Base-by-base conservation (phyloP, 192 early-diverging fungal species). In the Linnemannia schmuckeri region DNA sequence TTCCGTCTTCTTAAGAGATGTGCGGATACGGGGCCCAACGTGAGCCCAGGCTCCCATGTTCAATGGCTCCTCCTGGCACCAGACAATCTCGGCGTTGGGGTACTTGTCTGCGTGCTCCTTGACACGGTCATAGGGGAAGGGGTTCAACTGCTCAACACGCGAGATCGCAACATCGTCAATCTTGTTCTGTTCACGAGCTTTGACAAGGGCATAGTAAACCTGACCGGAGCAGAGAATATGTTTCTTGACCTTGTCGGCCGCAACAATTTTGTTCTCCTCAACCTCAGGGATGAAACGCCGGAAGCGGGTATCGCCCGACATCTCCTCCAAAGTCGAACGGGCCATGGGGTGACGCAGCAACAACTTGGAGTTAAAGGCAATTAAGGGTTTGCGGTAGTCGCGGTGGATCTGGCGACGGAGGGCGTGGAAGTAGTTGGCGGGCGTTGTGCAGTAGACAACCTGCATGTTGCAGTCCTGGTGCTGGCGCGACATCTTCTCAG, bases 401-500 rank as follows among this genome's bases (percentile, higher is more conserved):
- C 98, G 94, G 92, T 96, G 95, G 77, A 99, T 95, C 91, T 99
- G 98, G 77, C 98, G 94, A 77, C 98, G 94, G 83, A 99, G 91
- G 1, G 90, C 96, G 83, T 99, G 98, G 95, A 97, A 99, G 93
- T 97, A 98, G 89, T 99, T 98, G 79, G 95, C 93, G n/a, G 98
- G 98, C 22, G 98, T 98, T n/a, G 97, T 95, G 70, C 96, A 95
- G 92, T 98, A 97, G 18, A 97, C 95, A 20, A 99, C 96, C 92
- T 98, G 97, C 95, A 98, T 97, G 93, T 97, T 99, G 91, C 96
- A 97, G 89, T 99, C 97, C 90, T 99, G 98, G 87, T 98, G 97
- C 91, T 98, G 97, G 57, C 98, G 94, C 35, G 96, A 90, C 66
- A 96, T 84, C 88, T 96, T 95, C 88, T 96, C 96, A 20, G 92